Base-by-base conservation (phyloP, 768 basidiomycete genomes). In the Peribolospora baueri region DNA sequence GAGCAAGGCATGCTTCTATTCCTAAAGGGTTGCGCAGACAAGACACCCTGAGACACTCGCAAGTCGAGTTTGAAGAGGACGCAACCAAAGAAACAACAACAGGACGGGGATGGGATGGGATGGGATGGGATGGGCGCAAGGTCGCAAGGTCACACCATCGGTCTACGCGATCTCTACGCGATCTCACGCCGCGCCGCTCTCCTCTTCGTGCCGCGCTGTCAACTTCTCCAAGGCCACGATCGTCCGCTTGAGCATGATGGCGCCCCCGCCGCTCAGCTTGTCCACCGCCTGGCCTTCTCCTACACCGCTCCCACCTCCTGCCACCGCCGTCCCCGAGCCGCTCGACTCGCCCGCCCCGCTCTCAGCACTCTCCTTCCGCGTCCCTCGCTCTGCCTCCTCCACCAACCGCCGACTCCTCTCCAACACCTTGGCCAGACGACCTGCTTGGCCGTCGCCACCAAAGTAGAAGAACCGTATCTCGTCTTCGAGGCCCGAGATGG, bases 391-490 rank as follows among this genome's bases (percentile, higher is more conserved):
- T 48, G 57, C 8, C 36, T 65, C 68, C 10, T 59, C 61, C 13
- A 55, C 48, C 46, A 61, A 59, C 59, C 61, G 40, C 56, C 70
- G 76, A 68, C 83, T 84, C 70, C 79, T 79, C 60, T 76, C 73
- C 45, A 91, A 69, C 14, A 65, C 64, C 54, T 73, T 72, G 5
- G 82, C 77, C 61, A 79, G 9, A 90, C 69, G 46, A 85, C 78
- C 66, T 81, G 82, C 57, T 73, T 71, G 51, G 90, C 74, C 54
- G 75, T 76, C 42, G 75, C 74, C 53, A 2, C 42, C 6, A 60
- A 51, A 72, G 67, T 88, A 93, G 56, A 86, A 68, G 73, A 79
- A 78, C 25, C 67, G 68, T 54, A 93, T 74, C 67, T 88, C 88
- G 4, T 69, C 60, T 57, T 81, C 80, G 38, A 93, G 68, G 6